Conservation (phyloP, 2,329 filamentous ascomycete genomes). For the Emericellopsis atlantica region DNA sequence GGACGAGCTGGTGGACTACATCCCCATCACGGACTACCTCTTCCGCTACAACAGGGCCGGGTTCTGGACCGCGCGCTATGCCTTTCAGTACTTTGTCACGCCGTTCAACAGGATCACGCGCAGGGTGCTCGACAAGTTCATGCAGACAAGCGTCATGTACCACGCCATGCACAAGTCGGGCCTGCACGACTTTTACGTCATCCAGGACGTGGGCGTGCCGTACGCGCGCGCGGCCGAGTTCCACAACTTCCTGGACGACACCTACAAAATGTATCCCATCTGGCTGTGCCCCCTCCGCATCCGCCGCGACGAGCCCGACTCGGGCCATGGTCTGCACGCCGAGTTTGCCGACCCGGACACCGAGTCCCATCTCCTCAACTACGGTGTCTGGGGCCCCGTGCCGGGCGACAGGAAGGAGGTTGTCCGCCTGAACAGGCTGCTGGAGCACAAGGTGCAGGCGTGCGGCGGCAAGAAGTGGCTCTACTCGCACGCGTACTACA, state of each 20-base stretch:
- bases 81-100: slow-evolving; percentile 50
- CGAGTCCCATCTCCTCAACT: slow-evolving; percentile 37
- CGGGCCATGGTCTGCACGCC: slow-evolving; percentile 32
- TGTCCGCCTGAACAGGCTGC: slow-evolving; percentile 40
- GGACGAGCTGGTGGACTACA: slow-evolving; percentile 29
- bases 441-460: slow-evolving; percentile 46
- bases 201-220: slow-evolving; percentile 50
- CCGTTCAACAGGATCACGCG: slow-evolving; percentile 55
- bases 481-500: slow-evolving; percentile 58
- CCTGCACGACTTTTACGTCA: slow-evolving; percentile 45
- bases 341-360: slow-evolving; percentile 24
- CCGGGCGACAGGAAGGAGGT: slow-evolving; percentile 28
- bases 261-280: slow-evolving; percentile 36
- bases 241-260: slow-evolving; percentile 30
- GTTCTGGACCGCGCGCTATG: slow-evolving; percentile 54
- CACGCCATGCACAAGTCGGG: slow-evolving; percentile 50
- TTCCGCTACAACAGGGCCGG: slow-evolving; percentile 60
- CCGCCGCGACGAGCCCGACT: slow-evolving; percentile 25
- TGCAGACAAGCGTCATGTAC: slow-evolving; percentile 54
- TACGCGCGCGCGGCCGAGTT: slow-evolving; percentile 29
- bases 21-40: slow-evolving; percentile 53
- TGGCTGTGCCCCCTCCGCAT: slow-evolving; percentile 43
- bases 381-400: slow-evolving; percentile 48
- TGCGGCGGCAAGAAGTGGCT: slow-evolving; percentile 57
- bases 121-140: slow-evolving; percentile 45